These are phyloP conservation scores for Rhododendron molle DNA, from an alignment of 148 eudicot genomes.

Conservation along the genomic window DNA sequence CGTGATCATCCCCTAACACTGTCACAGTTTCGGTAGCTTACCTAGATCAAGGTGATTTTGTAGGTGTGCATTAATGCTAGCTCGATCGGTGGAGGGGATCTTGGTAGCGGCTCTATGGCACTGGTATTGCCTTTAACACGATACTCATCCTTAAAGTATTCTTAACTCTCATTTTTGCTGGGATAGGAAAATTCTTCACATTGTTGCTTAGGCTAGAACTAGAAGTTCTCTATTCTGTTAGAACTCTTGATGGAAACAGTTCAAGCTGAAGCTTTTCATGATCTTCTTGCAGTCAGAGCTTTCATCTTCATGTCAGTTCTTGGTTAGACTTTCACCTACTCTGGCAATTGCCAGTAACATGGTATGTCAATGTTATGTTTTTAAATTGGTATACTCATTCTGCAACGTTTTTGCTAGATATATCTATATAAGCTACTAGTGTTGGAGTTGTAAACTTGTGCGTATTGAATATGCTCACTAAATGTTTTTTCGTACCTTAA, in stretches of 20 bases:
- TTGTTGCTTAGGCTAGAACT: slow-evolving; percentile 15
- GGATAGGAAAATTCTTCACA: slow-evolving; percentile 3
- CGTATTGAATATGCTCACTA: background rate
- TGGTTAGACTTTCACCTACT: slow-evolving; percentile 53
- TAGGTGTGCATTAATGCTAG: slow-evolving; percentile 53
- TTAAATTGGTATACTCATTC: background rate
- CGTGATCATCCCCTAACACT: background rate
- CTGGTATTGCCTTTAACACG: slow-evolving; percentile 70
- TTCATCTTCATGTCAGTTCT: slow-evolving; percentile 48
- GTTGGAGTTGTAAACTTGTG: background rate
- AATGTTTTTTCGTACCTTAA: background rate
- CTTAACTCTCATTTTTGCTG: background rate
- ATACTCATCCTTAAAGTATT: slow-evolving; percentile 26
- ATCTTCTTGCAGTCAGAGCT: slow-evolving; percentile 43
- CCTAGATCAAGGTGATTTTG: slow-evolving; percentile 5
- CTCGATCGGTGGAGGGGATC: slow-evolving; percentile 28
- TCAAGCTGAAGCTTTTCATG: slow-evolving; percentile 2
- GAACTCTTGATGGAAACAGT: slow-evolving; percentile 1
- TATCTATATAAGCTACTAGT: background rate
- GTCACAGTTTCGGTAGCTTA: background rate
- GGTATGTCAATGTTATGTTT: slow-evolving; percentile 41
- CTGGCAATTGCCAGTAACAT: slow-evolving; percentile 50
- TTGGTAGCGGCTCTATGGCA: slow-evolving; percentile 32
- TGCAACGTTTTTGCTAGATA: background rate
- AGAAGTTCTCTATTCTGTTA: slow-evolving; percentile 4